Evolutionary conservation across 2,329 filamentous ascomycete genomes (phyloP).

Genomic region (Penicillium fuscoglaucum): DNA sequence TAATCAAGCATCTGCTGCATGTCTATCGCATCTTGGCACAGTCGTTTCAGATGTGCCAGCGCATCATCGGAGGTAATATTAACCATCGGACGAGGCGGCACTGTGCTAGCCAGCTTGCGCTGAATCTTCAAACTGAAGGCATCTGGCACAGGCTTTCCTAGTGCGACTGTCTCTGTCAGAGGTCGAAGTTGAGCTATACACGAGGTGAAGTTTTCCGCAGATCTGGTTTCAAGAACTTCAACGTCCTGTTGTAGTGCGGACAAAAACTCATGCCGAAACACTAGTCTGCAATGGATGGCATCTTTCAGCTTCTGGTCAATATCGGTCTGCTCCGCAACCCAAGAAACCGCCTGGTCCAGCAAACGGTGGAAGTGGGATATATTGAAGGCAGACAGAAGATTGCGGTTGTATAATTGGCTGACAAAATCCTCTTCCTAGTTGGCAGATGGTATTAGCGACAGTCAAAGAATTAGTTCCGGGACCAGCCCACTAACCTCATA

Average conservation of each 20-base stretch:
- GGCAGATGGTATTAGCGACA: slow-evolving; percentile 17
- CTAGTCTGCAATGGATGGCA: slow-evolving; percentile 66
- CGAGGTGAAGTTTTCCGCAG: slow-evolving; percentile 30
- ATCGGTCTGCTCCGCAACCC: slow-evolving; percentile 46
- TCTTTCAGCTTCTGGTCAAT: slow-evolving; percentile 42
- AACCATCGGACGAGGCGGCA: slow-evolving; percentile 88
- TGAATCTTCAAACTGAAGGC: slow-evolving; percentile 90
- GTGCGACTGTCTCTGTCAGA: slow-evolving; percentile 60
- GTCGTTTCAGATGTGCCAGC: slow-evolving; percentile 64
- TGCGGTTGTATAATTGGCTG: slow-evolving; percentile 82
- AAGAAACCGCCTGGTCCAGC: slow-evolving; percentile 56
- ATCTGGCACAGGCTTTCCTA: slow-evolving; percentile 68
- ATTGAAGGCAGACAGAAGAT: slow-evolving; percentile 67
- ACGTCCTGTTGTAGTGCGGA: slow-evolving; percentile 41
- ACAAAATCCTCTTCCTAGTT: slow-evolving; percentile 91
- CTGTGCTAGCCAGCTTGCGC: slow-evolving; percentile 85
- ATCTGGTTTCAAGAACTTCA: slow-evolving; percentile 32
- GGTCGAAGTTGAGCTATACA: slow-evolving; percentile 50
- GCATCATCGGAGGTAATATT: slow-evolving; percentile 72
- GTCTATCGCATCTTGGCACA: slow-evolving; percentile 72
- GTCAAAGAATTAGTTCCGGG: neutral
- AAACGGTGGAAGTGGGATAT: slow-evolving; percentile 56
- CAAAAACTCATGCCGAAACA: slow-evolving; percentile 60
- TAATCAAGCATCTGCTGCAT: slow-evolving; percentile 68
- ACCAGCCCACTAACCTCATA: slow-evolving; percentile 67